A percentile compares a stretch with the other conserved stretches of the same genome.
Evolutionary conservation across 257 asterid genomes (phyloP).

Genomic region (Handroanthus guayacan): DNA sequence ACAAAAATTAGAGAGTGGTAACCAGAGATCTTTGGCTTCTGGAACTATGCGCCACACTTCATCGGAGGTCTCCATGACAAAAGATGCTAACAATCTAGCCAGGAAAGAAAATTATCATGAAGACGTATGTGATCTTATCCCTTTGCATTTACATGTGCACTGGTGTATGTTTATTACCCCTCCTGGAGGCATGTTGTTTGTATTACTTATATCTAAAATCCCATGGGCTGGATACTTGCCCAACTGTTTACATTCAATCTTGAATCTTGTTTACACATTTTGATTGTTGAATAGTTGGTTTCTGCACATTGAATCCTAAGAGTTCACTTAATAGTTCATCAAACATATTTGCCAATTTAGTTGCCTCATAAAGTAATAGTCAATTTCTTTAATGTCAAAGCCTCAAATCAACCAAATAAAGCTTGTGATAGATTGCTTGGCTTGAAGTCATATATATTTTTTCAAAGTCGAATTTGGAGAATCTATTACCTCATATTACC

Average conservation of each 20-base stretch:
- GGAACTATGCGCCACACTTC: slow-evolving; percentile 57
- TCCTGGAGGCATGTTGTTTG: slow-evolving; percentile 9
- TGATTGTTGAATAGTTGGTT: slow-evolving; percentile 10
- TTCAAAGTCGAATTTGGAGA: not conserved
- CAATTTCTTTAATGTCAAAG: slow-evolving; percentile 20
- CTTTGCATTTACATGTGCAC: slow-evolving; percentile 13
- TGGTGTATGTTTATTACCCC: slow-evolving; percentile 8
- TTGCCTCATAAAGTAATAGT: slow-evolving; percentile 22
- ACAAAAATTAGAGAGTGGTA: slow-evolving; percentile 61
- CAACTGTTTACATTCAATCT: not conserved
- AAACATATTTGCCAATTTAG: slow-evolving; percentile 15
- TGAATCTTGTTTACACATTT: not conserved
- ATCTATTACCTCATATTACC: slow-evolving; percentile 1
- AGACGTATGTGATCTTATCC: slow-evolving; percentile 65
- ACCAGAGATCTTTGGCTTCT: slow-evolving; percentile 69
- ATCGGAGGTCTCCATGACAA: slow-evolving; percentile 54
- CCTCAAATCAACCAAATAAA: not conserved
- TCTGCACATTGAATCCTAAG: not conserved
- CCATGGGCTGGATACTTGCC: slow-evolving; percentile 23
- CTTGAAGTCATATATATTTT: not conserved
- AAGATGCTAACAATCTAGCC: slow-evolving; percentile 50
- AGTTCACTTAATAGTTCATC: slow-evolving; percentile 8
- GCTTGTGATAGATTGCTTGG: not conserved
- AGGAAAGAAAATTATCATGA: slow-evolving; percentile 61
- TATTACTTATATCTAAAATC: slow-evolving; percentile 10